Evolutionary conservation across 305 asterid genomes (phyloP).

Genomic region (Fraxinus latifolia): DNA sequence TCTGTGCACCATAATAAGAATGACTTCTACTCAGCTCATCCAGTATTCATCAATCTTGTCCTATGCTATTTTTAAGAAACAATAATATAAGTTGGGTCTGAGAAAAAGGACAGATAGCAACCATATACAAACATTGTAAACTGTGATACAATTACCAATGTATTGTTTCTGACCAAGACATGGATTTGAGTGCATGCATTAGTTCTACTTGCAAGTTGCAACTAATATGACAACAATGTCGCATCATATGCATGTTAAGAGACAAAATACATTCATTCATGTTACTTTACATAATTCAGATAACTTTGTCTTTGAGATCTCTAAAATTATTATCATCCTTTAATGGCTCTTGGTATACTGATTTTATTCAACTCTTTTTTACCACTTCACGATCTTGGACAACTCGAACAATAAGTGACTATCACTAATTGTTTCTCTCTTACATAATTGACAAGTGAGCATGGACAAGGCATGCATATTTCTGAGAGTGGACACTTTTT

Average conservation of each 20-base stretch:
- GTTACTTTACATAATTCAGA: not conserved
- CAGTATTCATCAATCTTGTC: not conserved
- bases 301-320: constrained; percentile 3
- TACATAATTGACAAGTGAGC: not conserved
- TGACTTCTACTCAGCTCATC: not conserved
- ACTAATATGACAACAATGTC: not conserved
- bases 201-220: not conserved
- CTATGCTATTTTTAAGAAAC: not conserved
- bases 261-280: not conserved
- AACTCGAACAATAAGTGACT: not conserved
- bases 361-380: not conserved
- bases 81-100: not conserved
- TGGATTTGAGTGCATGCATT: not conserved
- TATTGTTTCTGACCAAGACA: not conserved
- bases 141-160: not conserved
- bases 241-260: not conserved
- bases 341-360: not conserved
- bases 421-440: not conserved
- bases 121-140: not conserved
- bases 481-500: not conserved
- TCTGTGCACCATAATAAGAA: not conserved
- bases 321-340: not conserved
- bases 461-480: not conserved
- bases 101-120: not conserved
- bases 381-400: not conserved